phyloP scores from a whole-genome alignment of 139 green algal genomes.

The Volvox reticuliferus region DNA sequence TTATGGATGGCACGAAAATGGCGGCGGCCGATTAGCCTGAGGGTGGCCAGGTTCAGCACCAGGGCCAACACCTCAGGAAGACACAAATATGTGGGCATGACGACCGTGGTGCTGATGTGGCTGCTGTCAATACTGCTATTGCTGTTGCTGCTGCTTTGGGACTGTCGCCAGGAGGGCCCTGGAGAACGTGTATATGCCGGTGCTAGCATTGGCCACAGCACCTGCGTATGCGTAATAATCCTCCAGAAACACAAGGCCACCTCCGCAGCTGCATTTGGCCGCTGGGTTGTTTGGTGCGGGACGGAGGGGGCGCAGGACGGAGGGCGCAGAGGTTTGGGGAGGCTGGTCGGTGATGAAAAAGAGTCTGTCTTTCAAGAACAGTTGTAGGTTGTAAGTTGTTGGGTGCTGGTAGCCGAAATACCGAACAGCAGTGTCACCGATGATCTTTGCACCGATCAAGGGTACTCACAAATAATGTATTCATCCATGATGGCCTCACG shows the following conservation, averaged over 20 bases:
- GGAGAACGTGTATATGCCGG: neutral
- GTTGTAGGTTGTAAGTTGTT: neutral
- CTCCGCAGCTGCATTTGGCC: neutral
- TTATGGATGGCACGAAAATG: no score
- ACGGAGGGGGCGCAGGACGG: neutral
- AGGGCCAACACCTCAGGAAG: no score
- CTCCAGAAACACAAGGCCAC: neutral
- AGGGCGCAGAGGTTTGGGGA: neutral
- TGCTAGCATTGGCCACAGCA: neutral
- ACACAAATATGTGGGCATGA: no score
- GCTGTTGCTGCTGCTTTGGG: neutral
- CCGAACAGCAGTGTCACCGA: no score
- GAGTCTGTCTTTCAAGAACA: no score
- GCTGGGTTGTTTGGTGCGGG: neutral
- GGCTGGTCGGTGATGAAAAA: no score
- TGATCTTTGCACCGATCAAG: no score
- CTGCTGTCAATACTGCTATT: neutral
- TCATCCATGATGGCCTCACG: no score
- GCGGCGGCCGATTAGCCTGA: no score
- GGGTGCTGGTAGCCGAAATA: no score
- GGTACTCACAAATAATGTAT: no score
- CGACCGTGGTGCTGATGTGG: neutral
- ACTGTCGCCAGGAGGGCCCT: neutral
- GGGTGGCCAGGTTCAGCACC: no score
- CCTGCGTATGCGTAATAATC: neutral